Base-by-base conservation (phyloP, 306 rosid species). In the Dryas drummondii region DNA sequence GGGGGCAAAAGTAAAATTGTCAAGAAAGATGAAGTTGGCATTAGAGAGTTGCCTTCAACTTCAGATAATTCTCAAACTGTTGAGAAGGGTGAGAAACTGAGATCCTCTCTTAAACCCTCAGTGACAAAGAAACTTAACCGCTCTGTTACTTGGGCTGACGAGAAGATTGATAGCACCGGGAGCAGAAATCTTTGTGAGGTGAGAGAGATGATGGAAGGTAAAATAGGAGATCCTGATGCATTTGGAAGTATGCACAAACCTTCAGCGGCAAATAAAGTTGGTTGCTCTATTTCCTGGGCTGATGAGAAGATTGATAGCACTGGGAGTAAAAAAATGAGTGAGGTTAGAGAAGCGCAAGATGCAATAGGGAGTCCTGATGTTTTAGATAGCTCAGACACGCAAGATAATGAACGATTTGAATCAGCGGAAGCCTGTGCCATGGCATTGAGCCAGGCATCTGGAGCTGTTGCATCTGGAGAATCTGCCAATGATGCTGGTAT, bases 141-240 rank as follows among this genome's bases (percentile, higher is more conserved):
- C 78, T 81, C 91, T 74, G 96, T 94, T 71, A 94, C 97, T 47
- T 94, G 99, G 99, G 96, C 96, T 22, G 97, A 94, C 68, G 84
- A 86, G 81, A 82, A 76, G 72, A 75, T 37, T 52, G 76, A 80
- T 76, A 44, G 85, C 58, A 45, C 73, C 45, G 84, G 85, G 64
- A 64, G 77, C 70, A 71, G 71, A 78, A 85, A 66, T 74, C 88
- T 91, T 61, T 89, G 88, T 64, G 86, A 85, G 73, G 48, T 86
- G 59, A 86, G 87, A 73, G 85, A 85, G 54, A 68, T 81, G 70
- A 68, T 81, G 70, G 86, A 79, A 17, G 82, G 83, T 54, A 19
- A 49, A 46, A 81, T 56, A 68, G 58, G 57, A 9, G 69, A 54
- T 64, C 67, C 68, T 78, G 82, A 74, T 7, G 55, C 62, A 13